Percentiles rank a stretch among this genome's conserved stretches.
Evolutionary conservation across 2,329 filamentous ascomycete species (phyloP).

Genomic region (Trichoderma sp.): DNA sequence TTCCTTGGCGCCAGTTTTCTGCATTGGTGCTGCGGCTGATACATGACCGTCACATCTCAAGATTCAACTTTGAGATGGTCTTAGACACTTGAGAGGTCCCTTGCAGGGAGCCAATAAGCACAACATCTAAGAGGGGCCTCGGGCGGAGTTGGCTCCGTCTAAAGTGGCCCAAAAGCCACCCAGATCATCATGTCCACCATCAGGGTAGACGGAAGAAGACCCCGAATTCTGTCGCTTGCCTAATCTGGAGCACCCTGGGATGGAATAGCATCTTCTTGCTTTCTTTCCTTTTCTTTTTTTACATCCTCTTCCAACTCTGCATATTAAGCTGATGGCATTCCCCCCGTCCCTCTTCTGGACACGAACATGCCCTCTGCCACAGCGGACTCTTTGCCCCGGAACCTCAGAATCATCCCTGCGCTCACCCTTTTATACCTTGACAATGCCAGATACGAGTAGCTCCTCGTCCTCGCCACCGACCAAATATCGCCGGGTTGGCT

Average conservation of each 20-base stretch:
- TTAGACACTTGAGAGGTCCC: neutral
- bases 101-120: slow-evolving; percentile 9
- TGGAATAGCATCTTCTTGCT: neutral
- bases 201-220: neutral
- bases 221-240: neutral
- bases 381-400: neutral
- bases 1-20: neutral
- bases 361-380: neutral
- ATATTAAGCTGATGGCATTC: neutral
- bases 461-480: neutral
- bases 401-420: neutral
- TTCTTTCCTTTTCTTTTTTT: neutral
- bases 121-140: neutral
- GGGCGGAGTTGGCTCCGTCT: slow-evolving; percentile 8
- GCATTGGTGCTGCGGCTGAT: neutral
- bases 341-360: neutral
- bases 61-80: neutral
- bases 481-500: neutral
- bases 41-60: slow-evolving; percentile 5
- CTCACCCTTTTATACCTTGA: neutral
- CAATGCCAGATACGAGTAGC: neutral
- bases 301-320: neutral
- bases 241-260: neutral
- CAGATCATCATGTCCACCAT: neutral
- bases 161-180: neutral